Percentiles rank a stretch among this genome's conserved stretches.
Evolutionary conservation across 2,329 filamentous ascomycete genomes (phyloP).

Genomic region (Calcarisporium arbuscula): DNA sequence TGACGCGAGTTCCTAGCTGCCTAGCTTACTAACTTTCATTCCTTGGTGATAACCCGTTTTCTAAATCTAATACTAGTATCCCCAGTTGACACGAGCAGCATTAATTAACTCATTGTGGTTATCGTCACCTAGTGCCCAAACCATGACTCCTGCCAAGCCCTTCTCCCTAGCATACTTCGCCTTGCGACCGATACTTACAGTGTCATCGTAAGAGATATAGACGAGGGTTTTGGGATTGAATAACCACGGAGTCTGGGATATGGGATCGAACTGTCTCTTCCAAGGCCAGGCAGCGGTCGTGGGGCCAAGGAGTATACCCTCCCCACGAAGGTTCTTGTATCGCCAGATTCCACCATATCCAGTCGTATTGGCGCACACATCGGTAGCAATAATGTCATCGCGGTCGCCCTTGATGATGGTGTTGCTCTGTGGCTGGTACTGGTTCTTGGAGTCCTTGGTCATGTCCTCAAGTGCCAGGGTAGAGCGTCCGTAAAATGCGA

Average conservation of each 20-base stretch:
- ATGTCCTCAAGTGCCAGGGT: conserved; percentile 4
- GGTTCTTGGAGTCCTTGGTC: background rate
- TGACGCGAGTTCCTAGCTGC: too few relatives aligned
- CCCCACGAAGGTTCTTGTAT: conserved; percentile 6
- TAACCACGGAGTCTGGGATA: conserved; percentile 9
- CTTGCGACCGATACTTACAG: conserved; percentile 8
- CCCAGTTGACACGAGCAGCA: too few relatives aligned
- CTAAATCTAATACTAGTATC: too few relatives aligned
- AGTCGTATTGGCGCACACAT: background rate
- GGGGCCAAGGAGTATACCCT: conserved; percentile 3
- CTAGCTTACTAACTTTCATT: too few relatives aligned
- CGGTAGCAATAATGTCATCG: background rate
- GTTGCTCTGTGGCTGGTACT: conserved; percentile 6
- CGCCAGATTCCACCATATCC: conserved; percentile 4
- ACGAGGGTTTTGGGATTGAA: conserved; percentile 5
- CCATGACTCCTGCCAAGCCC: conserved; percentile 8
- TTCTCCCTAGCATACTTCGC: conserved; percentile 6
- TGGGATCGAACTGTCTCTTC: conserved; percentile 6
- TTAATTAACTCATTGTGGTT: conserved; percentile 5
- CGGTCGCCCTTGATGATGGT: background rate
- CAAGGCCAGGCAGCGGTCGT: conserved; percentile 6
- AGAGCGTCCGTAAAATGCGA: conserved; percentile 8
- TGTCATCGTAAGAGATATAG: conserved; percentile 13
- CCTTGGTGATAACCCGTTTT: too few relatives aligned
- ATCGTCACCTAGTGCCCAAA: conserved; percentile 8